Base-by-base conservation (phyloP, 2,329 filamentous ascomycete genomes). In the Phaeosphaeriaceae sp. region DNA sequence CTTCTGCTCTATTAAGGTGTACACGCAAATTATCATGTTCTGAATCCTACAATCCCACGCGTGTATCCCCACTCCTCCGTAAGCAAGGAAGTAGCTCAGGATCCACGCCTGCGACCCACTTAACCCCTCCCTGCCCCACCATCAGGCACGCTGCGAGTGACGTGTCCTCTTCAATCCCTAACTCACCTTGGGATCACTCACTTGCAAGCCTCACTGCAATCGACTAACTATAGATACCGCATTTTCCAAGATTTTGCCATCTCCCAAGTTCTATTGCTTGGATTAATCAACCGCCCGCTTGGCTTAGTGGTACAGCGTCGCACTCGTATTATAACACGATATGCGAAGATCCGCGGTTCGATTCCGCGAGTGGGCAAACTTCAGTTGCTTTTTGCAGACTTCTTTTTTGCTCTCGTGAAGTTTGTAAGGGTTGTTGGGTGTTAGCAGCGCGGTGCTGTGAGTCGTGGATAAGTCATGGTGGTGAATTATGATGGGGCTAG, bases 311-410 rank as follows among this genome's bases (percentile, higher is more conserved):
- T 60, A 60, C 58, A 60, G 58, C 58, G 58, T 60, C 58, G 51
- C 58, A 60, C 58, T 60, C 58, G 58, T 60, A 60, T 21, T 31
- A 27, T 17, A 48, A 47, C 13, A 48, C 22, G 58, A 57, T 44
- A 62, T 62, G 60, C 53, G 60, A 62, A 62, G 60, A 62, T 62
- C 60, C 60, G 60, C 60, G 60, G 60, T 62, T 59, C 56, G 56
- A 55, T 55, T 55, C 53, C 53, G 53, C 53, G 53, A 55, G 47
- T 50, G 53, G 53, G 53, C 53, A 55, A 11, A 7, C 10, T 22
- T 31, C n/a, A 27, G 13, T 22, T 40, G n/a, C 25, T 41, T 49
- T 44, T 44, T 19, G n/a, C n/a, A 44, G 11, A 44, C 11, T 20
- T 44, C 11, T 49, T 48, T 49, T 33, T 21, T 24, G 47, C 20